Evolutionary conservation across 176 grass and related monocot genomes (phyloP).

Genomic region (bread wheat (Triticum aestivum)): DNA sequence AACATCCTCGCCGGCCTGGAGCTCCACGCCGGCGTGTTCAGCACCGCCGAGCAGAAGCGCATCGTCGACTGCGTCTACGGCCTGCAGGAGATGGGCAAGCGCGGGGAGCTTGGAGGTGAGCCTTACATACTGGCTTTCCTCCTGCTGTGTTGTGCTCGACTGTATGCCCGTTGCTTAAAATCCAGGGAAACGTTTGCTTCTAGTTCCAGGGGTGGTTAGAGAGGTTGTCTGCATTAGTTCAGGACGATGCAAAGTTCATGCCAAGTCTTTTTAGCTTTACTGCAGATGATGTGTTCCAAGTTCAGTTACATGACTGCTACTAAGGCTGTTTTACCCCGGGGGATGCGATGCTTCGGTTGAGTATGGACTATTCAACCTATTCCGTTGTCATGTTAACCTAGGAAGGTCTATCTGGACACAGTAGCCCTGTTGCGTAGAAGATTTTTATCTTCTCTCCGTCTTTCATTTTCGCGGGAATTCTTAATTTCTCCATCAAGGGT

Average conservation of each 20-base stretch:
- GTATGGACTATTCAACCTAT: background rate
- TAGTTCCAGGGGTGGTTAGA: background rate
- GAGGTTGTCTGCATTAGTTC: background rate
- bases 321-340: background rate
- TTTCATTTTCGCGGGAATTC: background rate
- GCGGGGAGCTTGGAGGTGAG: slow-evolving; percentile 55
- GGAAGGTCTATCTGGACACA: background rate
- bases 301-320: background rate
- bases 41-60: slow-evolving; percentile 35
- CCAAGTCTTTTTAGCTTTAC: background rate
- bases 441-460: background rate
- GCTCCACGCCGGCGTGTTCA: slow-evolving; percentile 54
- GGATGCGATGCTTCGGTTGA: background rate
- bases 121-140: background rate
- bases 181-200: slow-evolving; percentile 2
- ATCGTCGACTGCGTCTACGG: slow-evolving; percentile 42
- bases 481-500: background rate
- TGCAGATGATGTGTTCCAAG: background rate
- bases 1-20: slow-evolving; percentile 54
- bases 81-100: slow-evolving; percentile 45
- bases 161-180: background rate
- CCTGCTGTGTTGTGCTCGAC: no score
- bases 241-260: background rate
- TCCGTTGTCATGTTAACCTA: background rate
- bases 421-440: background rate